Evolutionary conservation across 768 basidiomycete species (phyloP).

Genomic region (Termitomyces sp.): DNA sequence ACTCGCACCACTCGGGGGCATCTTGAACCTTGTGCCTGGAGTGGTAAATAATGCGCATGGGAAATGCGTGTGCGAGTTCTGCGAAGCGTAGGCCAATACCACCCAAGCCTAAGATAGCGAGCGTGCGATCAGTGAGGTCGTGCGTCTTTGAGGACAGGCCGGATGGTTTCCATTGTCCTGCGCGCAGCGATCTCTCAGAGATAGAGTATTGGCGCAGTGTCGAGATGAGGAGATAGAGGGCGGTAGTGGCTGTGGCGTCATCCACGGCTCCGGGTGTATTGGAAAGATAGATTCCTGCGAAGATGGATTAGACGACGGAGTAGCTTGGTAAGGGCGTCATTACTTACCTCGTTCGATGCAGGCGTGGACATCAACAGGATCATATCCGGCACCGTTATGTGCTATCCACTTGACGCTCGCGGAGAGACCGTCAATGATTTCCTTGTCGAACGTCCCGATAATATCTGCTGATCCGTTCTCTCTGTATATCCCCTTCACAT

Average conservation of each 20-base stretch:
- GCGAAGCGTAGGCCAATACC: slow-evolving; percentile 75
- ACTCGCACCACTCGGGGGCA: slow-evolving; percentile 75
- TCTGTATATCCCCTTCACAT: slow-evolving; percentile 75
- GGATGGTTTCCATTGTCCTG: slow-evolving; percentile 59
- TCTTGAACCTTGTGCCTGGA: slow-evolving; percentile 54
- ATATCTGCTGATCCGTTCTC: slow-evolving; percentile 62
- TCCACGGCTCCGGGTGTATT: slow-evolving; percentile 91
- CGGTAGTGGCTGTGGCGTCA: slow-evolving; percentile 89
- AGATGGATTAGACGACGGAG: slow-evolving; percentile 3
- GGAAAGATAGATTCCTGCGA: slow-evolving; percentile 70
- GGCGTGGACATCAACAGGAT: slow-evolving; percentile 77
- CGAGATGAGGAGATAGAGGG: slow-evolving; percentile 79
- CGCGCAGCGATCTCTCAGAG: slow-evolving; percentile 58
- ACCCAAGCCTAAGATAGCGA: slow-evolving; percentile 75
- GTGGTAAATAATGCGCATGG: slow-evolving; percentile 88
- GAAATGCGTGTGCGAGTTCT: slow-evolving; percentile 73
- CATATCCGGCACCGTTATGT: slow-evolving; percentile 93
- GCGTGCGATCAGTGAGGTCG: slow-evolving; percentile 66
- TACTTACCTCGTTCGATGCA: slow-evolving; percentile 65
- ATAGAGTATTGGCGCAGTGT: slow-evolving; percentile 71
- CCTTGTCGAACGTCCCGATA: slow-evolving; percentile 80
- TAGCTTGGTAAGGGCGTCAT: neutral
- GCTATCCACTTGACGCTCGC: slow-evolving; percentile 78
- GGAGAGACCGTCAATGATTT: slow-evolving; percentile 69
- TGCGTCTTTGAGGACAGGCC: slow-evolving; percentile 48